Percentiles rank a stretch among this genome's conserved stretches.
Conservation (phyloP, 805 yeast genomes). For the Cephaloascus fragrans region DNA sequence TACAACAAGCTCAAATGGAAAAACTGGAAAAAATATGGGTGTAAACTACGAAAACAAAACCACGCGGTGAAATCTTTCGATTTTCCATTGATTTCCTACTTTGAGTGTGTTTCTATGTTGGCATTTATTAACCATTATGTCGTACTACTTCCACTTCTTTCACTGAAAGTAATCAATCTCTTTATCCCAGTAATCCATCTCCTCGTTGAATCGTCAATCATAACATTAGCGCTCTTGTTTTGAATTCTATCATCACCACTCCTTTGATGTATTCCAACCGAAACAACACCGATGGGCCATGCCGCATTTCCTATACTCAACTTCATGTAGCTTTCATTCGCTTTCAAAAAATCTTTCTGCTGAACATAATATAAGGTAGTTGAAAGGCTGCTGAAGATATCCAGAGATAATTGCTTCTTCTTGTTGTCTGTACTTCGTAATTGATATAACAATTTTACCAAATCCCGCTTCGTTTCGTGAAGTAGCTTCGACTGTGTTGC, state of each 20-base stretch:
- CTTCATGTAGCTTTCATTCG: slow-evolving; percentile 63
- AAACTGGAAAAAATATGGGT: too few relatives aligned
- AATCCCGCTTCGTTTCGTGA: slow-evolving; percentile 24
- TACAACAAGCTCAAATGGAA: too few relatives aligned
- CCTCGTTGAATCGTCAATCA: slow-evolving; percentile 69
- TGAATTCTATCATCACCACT: slow-evolving; percentile 51
- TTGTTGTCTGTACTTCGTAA: slow-evolving; percentile 26
- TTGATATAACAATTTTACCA: slow-evolving; percentile 40
- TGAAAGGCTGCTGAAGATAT: slow-evolving; percentile 42
- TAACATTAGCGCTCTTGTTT: slow-evolving; percentile 56
- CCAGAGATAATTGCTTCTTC: slow-evolving; percentile 22
- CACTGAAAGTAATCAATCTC: slow-evolving; percentile 54
- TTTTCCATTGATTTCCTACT: too few relatives aligned
- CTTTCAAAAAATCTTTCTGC: slow-evolving; percentile 32
- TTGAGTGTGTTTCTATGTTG: too few relatives aligned
- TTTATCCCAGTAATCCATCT: slow-evolving; percentile 71
- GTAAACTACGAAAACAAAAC: too few relatives aligned
- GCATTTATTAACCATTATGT: too few relatives aligned
- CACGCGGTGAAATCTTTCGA: too few relatives aligned
- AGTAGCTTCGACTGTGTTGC: slow-evolving; percentile 7
- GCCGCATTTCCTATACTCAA: slow-evolving; percentile 81
- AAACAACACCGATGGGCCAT: slow-evolving; percentile 84
- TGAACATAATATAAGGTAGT: slow-evolving; percentile 59
- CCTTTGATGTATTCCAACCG: slow-evolving; percentile 73
- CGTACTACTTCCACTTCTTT: too few relatives aligned